Percentiles rank a stretch among this genome's conserved stretches.
phyloP scores from a whole-genome alignment of 139 green algal species.

The Chlamydomonas sp. region DNA sequence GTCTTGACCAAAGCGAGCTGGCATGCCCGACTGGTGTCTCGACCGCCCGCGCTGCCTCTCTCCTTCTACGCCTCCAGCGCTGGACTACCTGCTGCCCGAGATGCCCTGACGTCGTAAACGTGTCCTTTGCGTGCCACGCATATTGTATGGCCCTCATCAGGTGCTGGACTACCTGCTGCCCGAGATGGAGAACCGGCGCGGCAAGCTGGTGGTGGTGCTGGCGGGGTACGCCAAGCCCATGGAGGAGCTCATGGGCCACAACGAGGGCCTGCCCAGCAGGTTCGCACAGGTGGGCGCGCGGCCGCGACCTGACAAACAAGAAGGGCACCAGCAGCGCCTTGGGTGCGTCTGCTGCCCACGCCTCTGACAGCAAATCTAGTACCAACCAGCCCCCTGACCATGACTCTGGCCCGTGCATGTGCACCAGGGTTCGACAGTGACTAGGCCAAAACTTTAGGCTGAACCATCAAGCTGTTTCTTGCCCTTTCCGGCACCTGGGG shows the following conservation, averaged over 20 bases:
- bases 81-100: constrained; percentile 54
- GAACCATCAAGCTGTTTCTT: too few species aligned
- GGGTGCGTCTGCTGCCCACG: too few species aligned
- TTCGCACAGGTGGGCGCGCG: constrained; percentile 36
- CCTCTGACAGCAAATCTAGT: too few species aligned
- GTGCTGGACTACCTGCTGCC: constrained; percentile 60
- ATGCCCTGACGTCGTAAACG: background rate
- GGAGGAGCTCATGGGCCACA: constrained; percentile 62
- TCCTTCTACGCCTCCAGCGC: constrained; percentile 22
- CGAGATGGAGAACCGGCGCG: constrained; percentile 59
- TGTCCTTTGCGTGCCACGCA: background rate
- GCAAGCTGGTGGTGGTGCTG: constrained; percentile 60
- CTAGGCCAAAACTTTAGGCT: too few species aligned
- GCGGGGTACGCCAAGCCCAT: constrained; percentile 64
- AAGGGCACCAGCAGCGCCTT: too few species aligned
- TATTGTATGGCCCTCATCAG: constrained; percentile 21
- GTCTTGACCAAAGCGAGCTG: too few species aligned
- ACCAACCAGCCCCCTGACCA: too few species aligned
- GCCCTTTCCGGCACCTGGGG: too few species aligned
- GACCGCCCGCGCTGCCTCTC: background rate
- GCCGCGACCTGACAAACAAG: too few species aligned
- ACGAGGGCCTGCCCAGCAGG: constrained; percentile 60
- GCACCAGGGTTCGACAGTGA: too few species aligned
- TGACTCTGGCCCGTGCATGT: too few species aligned
- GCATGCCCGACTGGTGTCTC: background rate